Evolutionary conservation across 2,329 filamentous ascomycete genomes (phyloP).

Genomic region (Periconia macrospinosa): DNA sequence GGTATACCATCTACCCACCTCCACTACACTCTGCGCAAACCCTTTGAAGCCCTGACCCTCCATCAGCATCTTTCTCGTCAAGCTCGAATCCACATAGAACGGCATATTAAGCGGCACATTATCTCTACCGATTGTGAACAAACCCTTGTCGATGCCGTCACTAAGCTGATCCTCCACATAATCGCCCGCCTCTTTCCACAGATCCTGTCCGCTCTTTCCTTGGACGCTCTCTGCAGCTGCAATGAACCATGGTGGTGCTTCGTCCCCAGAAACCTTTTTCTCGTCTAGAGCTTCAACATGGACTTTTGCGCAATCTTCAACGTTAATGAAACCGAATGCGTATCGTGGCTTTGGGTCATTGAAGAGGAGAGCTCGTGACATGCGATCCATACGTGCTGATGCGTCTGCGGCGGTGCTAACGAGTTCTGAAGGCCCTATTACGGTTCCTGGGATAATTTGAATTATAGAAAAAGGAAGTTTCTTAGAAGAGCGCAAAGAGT

Average conservation of each 20-base stretch:
- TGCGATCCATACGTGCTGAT: constrained; percentile 29
- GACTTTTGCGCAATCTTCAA: constrained; percentile 33
- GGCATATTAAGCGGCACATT: constrained; percentile 36
- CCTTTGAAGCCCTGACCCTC: constrained; percentile 18
- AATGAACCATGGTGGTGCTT: constrained; percentile 31
- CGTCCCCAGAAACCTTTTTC: constrained; percentile 11
- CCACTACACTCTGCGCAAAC: constrained; percentile 25
- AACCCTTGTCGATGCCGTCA: constrained; percentile 15
- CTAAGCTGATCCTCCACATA: constrained; percentile 21
- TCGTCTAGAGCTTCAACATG: constrained; percentile 34
- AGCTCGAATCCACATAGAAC: constrained; percentile 29
- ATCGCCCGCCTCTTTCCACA: constrained; percentile 28
- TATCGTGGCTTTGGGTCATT: constrained; percentile 32
- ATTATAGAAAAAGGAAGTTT: constrained; percentile 30
- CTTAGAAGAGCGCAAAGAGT: constrained; percentile 10
- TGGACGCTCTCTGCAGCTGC: constrained; percentile 26
- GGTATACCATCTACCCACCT: constrained; percentile 35
- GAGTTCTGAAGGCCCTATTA: constrained; percentile 38
- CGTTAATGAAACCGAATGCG: constrained; percentile 39
- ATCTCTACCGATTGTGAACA: constrained; percentile 25
- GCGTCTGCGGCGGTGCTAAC: constrained; percentile 19
- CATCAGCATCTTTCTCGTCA: constrained; percentile 29
- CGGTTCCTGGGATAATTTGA: constrained; percentile 38
- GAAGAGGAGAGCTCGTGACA: constrained; percentile 35
- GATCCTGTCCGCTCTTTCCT: constrained; percentile 15